A percentile compares a stretch with the other conserved stretches of the same genome.
phyloP scores from a whole-genome alignment of 2,329 filamentous ascomycete species.

The Diplodia seriata region DNA sequence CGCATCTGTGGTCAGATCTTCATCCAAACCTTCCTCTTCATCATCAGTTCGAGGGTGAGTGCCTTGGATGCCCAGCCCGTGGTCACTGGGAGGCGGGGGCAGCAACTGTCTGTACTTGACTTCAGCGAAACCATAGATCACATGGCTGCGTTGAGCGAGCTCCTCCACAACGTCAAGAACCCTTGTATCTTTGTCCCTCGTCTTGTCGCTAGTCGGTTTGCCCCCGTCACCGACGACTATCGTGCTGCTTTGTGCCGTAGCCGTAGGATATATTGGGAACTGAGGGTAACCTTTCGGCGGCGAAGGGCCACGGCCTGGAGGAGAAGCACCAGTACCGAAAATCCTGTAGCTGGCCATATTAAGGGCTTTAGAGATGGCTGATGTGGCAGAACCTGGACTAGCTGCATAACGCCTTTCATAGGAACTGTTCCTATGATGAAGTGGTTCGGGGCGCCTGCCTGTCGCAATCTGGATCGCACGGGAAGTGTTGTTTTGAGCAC shows the following conservation, averaged over 20 bases:
- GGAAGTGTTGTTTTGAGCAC: conserved; percentile 72
- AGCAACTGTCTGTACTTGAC: conserved; percentile 99
- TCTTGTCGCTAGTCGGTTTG: conserved; percentile 58
- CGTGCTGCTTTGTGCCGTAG: conserved; percentile 70
- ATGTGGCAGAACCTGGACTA: conserved; percentile 78
- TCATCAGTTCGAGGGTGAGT: conserved; percentile 56
- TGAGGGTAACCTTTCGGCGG: conserved; percentile 79
- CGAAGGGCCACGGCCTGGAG: conserved; percentile 68
- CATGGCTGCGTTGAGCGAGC: conserved; percentile 89
- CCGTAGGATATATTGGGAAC: conserved; percentile 83
- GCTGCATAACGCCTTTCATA: conserved; percentile 81
- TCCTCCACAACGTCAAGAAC: conserved; percentile 87
- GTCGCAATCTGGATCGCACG: conserved; percentile 76
- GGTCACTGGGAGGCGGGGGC: conserved; percentile 78
- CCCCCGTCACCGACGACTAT: conserved; percentile 68
- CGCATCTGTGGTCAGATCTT: conserved; percentile 84
- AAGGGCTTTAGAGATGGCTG: conserved; percentile 91
- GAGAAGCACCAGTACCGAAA: conserved; percentile 73
- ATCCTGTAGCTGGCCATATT: conserved; percentile 85
- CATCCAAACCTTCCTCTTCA: conserved; percentile 67
- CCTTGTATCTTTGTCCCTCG: conserved; percentile 78
- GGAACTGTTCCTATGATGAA: conserved; percentile 76
- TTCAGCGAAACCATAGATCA: conserved; percentile 96
- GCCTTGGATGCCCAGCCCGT: conserved; percentile 65
- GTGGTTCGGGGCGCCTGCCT: conserved; percentile 66